phyloP scores from a whole-genome alignment of 306 rosid species.

The Ceratonia siliqua region DNA sequence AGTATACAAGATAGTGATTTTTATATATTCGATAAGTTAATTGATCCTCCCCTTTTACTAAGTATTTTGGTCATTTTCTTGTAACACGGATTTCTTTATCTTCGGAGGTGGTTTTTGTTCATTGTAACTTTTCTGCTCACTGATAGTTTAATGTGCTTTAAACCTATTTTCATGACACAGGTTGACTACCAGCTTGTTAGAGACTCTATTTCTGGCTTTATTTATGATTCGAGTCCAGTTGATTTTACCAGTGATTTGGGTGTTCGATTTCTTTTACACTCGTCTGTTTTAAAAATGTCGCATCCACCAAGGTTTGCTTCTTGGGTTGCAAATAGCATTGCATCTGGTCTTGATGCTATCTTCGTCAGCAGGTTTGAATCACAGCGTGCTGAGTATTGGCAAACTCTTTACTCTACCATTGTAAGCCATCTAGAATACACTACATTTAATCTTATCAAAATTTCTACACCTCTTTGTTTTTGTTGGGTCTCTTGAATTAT shows the following conservation, averaged over 20 bases:
- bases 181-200: conserved; percentile 74
- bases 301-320: conserved; percentile 79
- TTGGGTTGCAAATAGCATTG: conserved; percentile 73
- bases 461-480: conserved; percentile 5
- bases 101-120: conserved; percentile 17
- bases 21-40: not conserved
- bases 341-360: conserved; percentile 89
- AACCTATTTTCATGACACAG: conserved; percentile 46
- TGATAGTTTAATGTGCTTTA: conserved; percentile 25
- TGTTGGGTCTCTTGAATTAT: conserved; percentile 17
- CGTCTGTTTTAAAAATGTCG: conserved; percentile 70
- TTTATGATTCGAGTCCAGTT: conserved; percentile 95
- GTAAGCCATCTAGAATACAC: conserved; percentile 50
- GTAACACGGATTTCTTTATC: not conserved
- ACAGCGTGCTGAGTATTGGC: conserved; percentile 96
- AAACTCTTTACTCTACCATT: conserved; percentile 77
- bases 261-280: conserved; percentile 79
- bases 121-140: conserved; percentile 9
- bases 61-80: not conserved
- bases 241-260: conserved; percentile 97
- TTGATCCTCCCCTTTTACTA: not conserved
- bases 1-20: not conserved
- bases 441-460: not conserved
- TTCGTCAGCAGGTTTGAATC: conserved; percentile 87
- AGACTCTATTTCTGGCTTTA: conserved; percentile 79